Evolutionary conservation across 2,329 filamentous ascomycete genomes (phyloP), one percentile per base, ranked within the genome.

Genomic region (Xylariaceae sp.): DNA sequence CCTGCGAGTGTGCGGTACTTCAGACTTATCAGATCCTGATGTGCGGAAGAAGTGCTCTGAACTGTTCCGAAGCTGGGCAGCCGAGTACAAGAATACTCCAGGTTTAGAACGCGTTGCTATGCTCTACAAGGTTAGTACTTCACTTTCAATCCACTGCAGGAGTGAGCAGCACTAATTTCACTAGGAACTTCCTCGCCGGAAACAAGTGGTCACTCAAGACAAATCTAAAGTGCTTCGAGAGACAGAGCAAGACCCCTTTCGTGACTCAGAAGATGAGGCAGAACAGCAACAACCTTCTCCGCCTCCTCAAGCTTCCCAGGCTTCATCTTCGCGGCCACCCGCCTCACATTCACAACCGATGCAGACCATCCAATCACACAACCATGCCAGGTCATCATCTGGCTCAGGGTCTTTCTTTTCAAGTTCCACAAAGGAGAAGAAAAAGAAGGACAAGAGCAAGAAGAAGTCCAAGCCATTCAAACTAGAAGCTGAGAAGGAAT

Each of bases 41-140:
- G 94, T 99, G n/a, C 89, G 86, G 67, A 86, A 89, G 61, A 97
- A 96, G 76, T 96, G 92, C 72, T 89, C 90, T 46, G 85, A 90
- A 56, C 79, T 99, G 2, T 99, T 96, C 72, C 83, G 87, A 45
- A 87, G 91, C 73, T 99, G 95, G 95, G 87, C 92, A 3, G 80
- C 81, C 23, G 87, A 90, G 58, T 97, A 96, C 76, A 91, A 91
- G 66, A 85, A 84, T 55, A 91, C 87, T 0, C 87, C 89, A 1
- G 94, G 94, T 0, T 85, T 98, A 67, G 87, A 91, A 67, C 82
- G 87, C 24, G 87, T 98, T 59, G 86, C 91, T n/a, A 84, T 80
- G 34, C 83, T 99, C 11, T 92, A 97, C 71, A 82, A 82, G 75
- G 82, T 85, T 69, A 63, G 69, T 47, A 21, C 19, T 7, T 34